Base-by-base conservation (phyloP, 164 flowering plant species). In the Vitis cinerea region DNA sequence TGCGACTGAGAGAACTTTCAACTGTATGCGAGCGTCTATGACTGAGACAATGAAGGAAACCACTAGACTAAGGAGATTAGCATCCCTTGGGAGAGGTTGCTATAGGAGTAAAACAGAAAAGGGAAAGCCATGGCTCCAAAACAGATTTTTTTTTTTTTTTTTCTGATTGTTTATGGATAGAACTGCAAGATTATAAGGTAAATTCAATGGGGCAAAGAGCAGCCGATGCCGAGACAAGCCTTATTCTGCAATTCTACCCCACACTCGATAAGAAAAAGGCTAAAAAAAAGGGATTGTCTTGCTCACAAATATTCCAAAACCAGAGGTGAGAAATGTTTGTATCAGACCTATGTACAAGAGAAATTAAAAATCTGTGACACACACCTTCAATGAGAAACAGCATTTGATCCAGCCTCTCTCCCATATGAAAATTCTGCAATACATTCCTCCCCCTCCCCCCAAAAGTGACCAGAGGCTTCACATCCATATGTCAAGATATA, bases 211-310 rank as follows among this genome's bases (percentile, higher is more conserved):
- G 37, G 12, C 3, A 31, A 10, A 58, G 31, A 29, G 51, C 3
- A 29, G 19, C 51, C 37, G 59, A 23, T 54, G 52, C 48, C 0
- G 1, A 14, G 31, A 54, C 66, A 56, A 73, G 64, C 68, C 64
- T 73, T 68, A 50, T 63, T 63, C 63, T 73, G 68, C 71, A 79
- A 71, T 72, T 75, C 72, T 70, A 68, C 66, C 54, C 68, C 81
- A 75, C 71, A 64, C 76, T 63, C 29, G 9, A 44, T 30, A 47
- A 67, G 30, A 54, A 31, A 60, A 72, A 55, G 62, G 50, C 17
- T 37, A 47, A 6, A 54, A 61, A 59, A 31, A 9, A 37, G 44
- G 44, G 29, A 60, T 61, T 19, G 19, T 54, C 67, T 55, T 55
- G 65, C 65, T 53, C 71, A 61, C 67, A 60, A 61, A 73, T 53